A percentile compares a stretch with the other conserved stretches of the same genome.
Evolutionary conservation across 129 eudicot genomes (phyloP).

Genomic region (Escallonia rubra): DNA sequence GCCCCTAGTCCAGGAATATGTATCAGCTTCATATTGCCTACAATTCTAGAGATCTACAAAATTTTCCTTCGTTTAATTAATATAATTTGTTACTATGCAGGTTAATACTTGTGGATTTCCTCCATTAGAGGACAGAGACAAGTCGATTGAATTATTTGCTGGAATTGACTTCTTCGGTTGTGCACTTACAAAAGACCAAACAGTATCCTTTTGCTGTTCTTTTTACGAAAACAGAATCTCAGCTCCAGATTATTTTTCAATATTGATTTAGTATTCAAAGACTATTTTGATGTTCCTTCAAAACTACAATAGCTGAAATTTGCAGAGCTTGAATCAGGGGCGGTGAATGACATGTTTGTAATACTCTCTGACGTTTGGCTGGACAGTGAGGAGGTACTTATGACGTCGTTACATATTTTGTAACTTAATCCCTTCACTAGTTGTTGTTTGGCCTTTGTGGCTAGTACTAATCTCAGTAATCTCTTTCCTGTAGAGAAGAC

Average conservation of each 20-base stretch:
- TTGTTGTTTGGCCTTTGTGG: too few relatives aligned
- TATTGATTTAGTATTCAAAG: too few relatives aligned
- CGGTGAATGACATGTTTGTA: neutral
- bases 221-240: too few relatives aligned
- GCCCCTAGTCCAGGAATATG: neutral
- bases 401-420: too few relatives aligned
- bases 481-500: slow-evolving; percentile 55
- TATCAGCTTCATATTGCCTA: too few relatives aligned
- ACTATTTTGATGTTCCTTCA: neutral
- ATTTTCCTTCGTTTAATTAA: neutral
- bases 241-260: too few relatives aligned
- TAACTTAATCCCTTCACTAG: too few relatives aligned
- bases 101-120: neutral
- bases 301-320: neutral
- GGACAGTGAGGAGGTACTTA: neutral
- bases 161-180: neutral
- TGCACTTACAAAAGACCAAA: neutral
- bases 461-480: slow-evolving; percentile 24
- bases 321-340: neutral
- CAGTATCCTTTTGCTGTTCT: too few relatives aligned
- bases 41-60: too few relatives aligned
- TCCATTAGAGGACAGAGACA: neutral
- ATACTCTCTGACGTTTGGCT: neutral
- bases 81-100: neutral
- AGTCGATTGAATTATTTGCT: neutral